Evolutionary conservation across 768 basidiomycete genomes (phyloP), one percentile per base, ranked within the genome.

Genomic region (Calocybe gangraenosa): DNA sequence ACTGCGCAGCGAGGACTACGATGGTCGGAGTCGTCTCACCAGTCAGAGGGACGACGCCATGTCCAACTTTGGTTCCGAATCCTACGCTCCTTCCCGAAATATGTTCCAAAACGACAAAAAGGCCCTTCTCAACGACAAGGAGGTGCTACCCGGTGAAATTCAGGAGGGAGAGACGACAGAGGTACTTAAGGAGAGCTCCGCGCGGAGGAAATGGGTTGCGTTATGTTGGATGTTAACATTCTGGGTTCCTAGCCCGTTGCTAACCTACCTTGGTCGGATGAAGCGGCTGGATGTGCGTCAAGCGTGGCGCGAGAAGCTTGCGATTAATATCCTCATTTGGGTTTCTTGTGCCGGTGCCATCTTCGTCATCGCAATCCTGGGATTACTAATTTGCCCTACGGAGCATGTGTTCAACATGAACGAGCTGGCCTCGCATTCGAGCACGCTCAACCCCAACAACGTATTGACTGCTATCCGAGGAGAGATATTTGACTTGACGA

Each of bases 221-320:
- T 64, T 97, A 0, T 91, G 87, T 54, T 92, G 91, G 87, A 60
- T 89, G 13, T 69, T 97, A 41, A 99, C 96, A 1, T 99, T 78
- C 72, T 98, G 92, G 91, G 65, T 92, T 4, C 96, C 95, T 0
- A 81, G 75, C 10, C 75, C 74, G 2, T 64, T 83, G 40, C 67
- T 99, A 34, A 72, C 65, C 8, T 82, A 77, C 60, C 50, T 90
- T 43, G 93, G 95, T 1, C 76, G 90, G 21, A 96, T 97, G 93
- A 96, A 97, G 68, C 85, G 95, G 6, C 63, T 85, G 51, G 96
- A 99, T 57, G 75, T 99, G 18, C 81, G 87, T 19, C 92, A 97
- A 64, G 96, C 96, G 1, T 99, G 96, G 96, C 73, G 95, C 47
- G 96, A 98, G 67, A 98, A 99, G 65, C 73, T 97, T 1, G 90